Base-by-base conservation (phyloP, 257 asterid species). In the Jasminum sambac region DNA sequence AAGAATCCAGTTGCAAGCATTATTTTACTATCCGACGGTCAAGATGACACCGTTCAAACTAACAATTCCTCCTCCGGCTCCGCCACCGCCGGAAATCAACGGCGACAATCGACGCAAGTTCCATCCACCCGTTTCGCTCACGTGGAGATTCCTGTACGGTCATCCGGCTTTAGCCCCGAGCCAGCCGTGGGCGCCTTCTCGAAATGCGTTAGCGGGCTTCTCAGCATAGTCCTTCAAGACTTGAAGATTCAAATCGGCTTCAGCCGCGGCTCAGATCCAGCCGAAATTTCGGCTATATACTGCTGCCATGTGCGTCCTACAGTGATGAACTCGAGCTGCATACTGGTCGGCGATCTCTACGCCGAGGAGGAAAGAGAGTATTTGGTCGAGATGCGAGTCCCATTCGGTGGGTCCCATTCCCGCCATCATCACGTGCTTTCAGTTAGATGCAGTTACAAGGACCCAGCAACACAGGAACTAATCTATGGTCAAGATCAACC, bases 171-270 rank as follows among this genome's bases (percentile, higher is more conserved):
- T 36, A 52, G 71, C 48, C 80, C 78, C 21, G 86, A 84, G 38
- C 92, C 95, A 26, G 83, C 78, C 0, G 98, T 85, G 74, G 89
- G 89, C 44, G 94, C 96, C 0, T 91, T 91, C 68, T 82, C 96
- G 5, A 91, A 85, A 82, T 94, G 97, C 69, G 95, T 94, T 16
- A 89, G 97, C 0, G 96, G 95, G 3, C 74, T 94, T 17, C 11
- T 94, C 0, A 89, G 99, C 72, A 97, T 94, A 2, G 96, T 94
- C 2, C 95, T 81, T 37, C 96, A 89, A 30, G 97, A 94, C 66
- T 66, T 91, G 66, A 77, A 84, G 3, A 81, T 94, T 52, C 95
- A 86, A 63, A 80, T 90, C 19, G 90, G 85, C 0, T 82, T 90
- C 59, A 82, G 84, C 0, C 25, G 81, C 25, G 96, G 95, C 36